These are phyloP conservation scores for Durio zibethinus DNA, from an alignment of 345 rosid genomes.

Conservation along the genomic window DNA sequence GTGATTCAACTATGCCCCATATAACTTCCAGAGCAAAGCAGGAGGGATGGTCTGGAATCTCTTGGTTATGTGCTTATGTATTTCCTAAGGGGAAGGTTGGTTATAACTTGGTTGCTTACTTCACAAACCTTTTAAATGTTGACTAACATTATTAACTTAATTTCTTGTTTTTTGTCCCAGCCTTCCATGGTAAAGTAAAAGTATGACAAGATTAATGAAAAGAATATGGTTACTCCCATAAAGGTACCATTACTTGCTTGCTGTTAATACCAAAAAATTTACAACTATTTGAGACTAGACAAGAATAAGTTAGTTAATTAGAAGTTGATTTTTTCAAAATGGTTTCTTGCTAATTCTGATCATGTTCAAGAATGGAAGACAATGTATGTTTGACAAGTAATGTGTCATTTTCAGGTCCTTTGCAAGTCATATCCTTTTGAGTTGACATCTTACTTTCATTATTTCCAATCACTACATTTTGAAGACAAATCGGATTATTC, in stretches of 20 bases:
- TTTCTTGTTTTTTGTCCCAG: slow-evolving; percentile 36
- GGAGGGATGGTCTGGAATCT: slow-evolving; percentile 99
- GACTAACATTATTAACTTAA: slow-evolving; percentile 3
- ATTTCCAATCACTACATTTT: slow-evolving; percentile 90
- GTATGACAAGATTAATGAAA: slow-evolving; percentile 94
- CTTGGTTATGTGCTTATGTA: slow-evolving; percentile 99
- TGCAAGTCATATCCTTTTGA: slow-evolving; percentile 87
- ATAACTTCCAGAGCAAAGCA: slow-evolving; percentile 79
- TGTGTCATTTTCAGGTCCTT: slow-evolving; percentile 49
- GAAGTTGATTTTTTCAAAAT: neutral
- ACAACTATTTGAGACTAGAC: neutral
- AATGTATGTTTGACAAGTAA: neutral
- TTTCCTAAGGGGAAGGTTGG: slow-evolving; percentile 92
- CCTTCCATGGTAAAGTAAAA: slow-evolving; percentile 99
- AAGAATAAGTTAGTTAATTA: neutral
- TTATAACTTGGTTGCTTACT: slow-evolving; percentile 12
- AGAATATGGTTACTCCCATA: slow-evolving; percentile 84
- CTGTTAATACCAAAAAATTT: neutral
- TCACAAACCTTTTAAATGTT: neutral
- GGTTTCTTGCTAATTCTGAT: neutral
- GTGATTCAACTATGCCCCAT: slow-evolving; percentile 10
- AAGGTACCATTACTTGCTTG: slow-evolving; percentile 49
- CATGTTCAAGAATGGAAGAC: neutral
- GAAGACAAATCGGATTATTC: slow-evolving; percentile 98
- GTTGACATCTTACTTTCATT: slow-evolving; percentile 95